Percentiles rank a stretch among this genome's conserved stretches.
Conservation (phyloP, 371 early-diverging fungal species). For the Mucor indicus region DNA sequence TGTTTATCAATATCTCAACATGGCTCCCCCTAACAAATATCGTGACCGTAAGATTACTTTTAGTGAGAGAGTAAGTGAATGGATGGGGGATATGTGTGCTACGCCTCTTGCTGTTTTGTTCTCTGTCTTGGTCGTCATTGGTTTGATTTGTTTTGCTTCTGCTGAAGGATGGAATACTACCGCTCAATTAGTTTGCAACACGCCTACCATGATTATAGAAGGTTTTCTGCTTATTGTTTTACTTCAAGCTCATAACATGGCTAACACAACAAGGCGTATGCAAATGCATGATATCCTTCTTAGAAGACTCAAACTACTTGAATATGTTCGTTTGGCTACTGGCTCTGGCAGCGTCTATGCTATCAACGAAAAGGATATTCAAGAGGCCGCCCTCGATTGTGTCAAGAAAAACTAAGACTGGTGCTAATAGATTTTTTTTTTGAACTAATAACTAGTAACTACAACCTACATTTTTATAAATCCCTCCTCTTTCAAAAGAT, state of each 20-base stretch:
- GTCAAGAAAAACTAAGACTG: neutral
- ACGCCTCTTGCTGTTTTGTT: conserved; percentile 6
- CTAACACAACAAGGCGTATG: conserved; percentile 10
- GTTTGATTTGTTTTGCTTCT: conserved; percentile 15
- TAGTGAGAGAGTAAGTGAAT: conserved; percentile 1
- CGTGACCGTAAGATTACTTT: neutral
- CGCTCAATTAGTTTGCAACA: conserved; percentile 19
- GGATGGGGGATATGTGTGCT: conserved; percentile 16
- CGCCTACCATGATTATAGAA: conserved; percentile 25
- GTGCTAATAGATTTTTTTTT: too few relatives aligned
- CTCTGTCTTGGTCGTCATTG: conserved; percentile 4
- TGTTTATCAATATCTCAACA: conserved; percentile 10
- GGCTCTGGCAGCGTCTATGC: neutral
- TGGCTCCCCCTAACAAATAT: conserved; percentile 2
- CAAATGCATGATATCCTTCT: conserved; percentile 16
- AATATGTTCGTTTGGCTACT: conserved; percentile 1
- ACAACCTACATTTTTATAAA: too few relatives aligned
- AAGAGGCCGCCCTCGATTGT: neutral
- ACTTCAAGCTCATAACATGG: conserved; percentile 19
- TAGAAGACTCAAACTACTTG: conserved; percentile 7
- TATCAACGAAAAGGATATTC: neutral
- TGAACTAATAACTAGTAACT: too few relatives aligned
- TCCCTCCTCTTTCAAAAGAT: too few relatives aligned
- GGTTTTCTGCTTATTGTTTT: conserved; percentile 22
- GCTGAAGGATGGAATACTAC: conserved; percentile 17